Evolutionary conservation across 108 stramenopile species (phyloP), one percentile per base, ranked within the genome.

Genomic region (Parmales sp.): DNA sequence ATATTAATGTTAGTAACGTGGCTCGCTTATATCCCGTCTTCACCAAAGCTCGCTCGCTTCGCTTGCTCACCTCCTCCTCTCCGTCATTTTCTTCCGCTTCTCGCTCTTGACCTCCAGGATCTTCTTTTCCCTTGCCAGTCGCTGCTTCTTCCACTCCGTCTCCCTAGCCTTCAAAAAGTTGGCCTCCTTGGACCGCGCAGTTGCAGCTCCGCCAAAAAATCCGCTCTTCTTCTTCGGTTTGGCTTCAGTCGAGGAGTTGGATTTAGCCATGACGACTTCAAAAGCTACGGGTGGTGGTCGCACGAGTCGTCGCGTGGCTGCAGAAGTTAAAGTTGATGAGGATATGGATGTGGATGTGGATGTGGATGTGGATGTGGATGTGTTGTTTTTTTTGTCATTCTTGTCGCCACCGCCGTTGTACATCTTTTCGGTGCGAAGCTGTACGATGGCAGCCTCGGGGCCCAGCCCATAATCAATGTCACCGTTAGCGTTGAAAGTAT

Each of bases 121-220:
- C 41, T 8, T 43, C 41, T 16, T 43, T 16, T 43, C 41, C 41
- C 16, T 43, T 16, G 11, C 16, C 41, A 43, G 11, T 16, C 41
- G 11, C 41, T 43, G 26, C 36, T 60, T 60, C 54, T 60, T 60
- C 54, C 54, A 60, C 3, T 60, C 54, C 9, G 13, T 34, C 54
- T 60, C 54, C 54, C 54, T 60, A 28, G 29, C 36, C 54, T 34
- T 34, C 8, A 60, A 16, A 34, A 60, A 60, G 31, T 34, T 60
- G 1, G 54, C 54, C 54, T 60, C 54, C 25, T 34, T 3, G 28
- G 26, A 5, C 20, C 54, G 29, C 29, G 29, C 31, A 28, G 3
- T 16, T 3, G 31, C 54, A 11, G 54, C 54, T 4, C 31, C 31
- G 5, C 54, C 28, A 29, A 60, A 60, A 34, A 60, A 60, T 6